These are phyloP conservation scores for Eremomyces bilateralis DNA, from an alignment of 495 filamentous ascomycete species.

Conservation along the genomic window DNA sequence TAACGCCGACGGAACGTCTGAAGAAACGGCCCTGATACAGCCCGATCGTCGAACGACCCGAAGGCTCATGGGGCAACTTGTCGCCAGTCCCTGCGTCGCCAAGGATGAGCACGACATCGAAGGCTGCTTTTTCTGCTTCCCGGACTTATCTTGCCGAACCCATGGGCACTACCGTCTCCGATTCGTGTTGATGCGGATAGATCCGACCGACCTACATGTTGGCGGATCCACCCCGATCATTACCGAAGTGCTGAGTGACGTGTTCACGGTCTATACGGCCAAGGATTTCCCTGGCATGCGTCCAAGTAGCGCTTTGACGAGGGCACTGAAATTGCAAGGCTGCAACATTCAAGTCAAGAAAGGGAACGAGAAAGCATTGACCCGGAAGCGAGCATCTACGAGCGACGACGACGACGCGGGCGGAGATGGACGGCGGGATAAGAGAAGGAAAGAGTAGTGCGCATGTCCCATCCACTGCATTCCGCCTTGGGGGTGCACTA, in stretches of 20 bases:
- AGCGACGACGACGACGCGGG: slow-evolving; percentile 9
- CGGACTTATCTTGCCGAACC: slow-evolving; percentile 77
- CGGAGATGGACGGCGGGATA: not conserved
- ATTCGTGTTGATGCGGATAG: slow-evolving; percentile 70
- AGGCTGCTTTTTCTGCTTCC: slow-evolving; percentile 85
- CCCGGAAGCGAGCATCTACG: slow-evolving; percentile 15
- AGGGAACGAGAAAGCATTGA: slow-evolving; percentile 40
- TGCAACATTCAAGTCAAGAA: slow-evolving; percentile 65
- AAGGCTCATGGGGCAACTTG: slow-evolving; percentile 58
- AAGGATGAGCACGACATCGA: slow-evolving; percentile 41
- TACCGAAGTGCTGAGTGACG: slow-evolving; percentile 46
- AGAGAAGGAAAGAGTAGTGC: not conserved
- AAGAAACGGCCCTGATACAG: slow-evolving; percentile 30
- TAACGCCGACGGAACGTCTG: slow-evolving; percentile 35
- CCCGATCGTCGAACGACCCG: slow-evolving; percentile 27
- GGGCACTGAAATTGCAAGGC: slow-evolving; percentile 49
- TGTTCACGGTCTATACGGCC: slow-evolving; percentile 80
- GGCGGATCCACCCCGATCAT: slow-evolving; percentile 40
- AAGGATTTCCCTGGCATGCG: slow-evolving; percentile 95
- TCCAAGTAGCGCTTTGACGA: slow-evolving; percentile 44
- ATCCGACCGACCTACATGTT: slow-evolving; percentile 24
- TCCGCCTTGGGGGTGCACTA: too few relatives aligned
- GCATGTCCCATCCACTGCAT: not conserved
- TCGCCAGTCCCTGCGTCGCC: slow-evolving; percentile 51
- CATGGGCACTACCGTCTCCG: slow-evolving; percentile 63